These are phyloP conservation scores for Herpotrichia juniperi DNA, from an alignment of 2,329 filamentous ascomycete species.

Conservation along the genomic window DNA sequence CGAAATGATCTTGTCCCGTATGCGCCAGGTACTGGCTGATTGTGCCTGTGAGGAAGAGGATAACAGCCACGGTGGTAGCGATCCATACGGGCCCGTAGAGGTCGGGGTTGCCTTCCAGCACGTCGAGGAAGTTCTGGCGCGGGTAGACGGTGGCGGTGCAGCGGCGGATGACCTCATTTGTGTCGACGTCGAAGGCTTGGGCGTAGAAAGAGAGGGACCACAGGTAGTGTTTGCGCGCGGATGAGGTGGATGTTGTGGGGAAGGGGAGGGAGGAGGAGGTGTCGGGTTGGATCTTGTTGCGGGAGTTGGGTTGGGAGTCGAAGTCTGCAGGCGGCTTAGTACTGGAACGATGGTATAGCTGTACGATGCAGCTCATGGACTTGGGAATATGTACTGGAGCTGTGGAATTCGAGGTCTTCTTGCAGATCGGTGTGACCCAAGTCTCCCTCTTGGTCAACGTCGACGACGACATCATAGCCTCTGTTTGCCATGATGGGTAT, in stretches of 20 bases:
- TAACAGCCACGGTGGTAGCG: slow-evolving; percentile 94
- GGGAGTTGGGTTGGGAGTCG: slow-evolving; percentile 62
- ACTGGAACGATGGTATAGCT: background rate
- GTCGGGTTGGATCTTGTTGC: slow-evolving; percentile 55
- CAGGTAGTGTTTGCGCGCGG: slow-evolving; percentile 75
- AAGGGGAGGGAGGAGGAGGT: slow-evolving; percentile 45
- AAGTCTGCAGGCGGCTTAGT: slow-evolving; percentile 65
- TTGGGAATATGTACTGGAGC: slow-evolving; percentile 71
- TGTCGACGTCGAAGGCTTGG: slow-evolving; percentile 99
- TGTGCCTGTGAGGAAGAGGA: slow-evolving; percentile 92
- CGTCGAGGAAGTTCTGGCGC: slow-evolving; percentile 92
- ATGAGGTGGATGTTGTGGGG: slow-evolving; percentile 31
- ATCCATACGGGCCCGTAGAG: slow-evolving; percentile 99
- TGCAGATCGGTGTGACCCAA: slow-evolving; percentile 97
- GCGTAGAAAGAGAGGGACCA: slow-evolving; percentile 95
- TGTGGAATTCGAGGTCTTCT: slow-evolving; percentile 99
- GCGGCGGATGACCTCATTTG: slow-evolving; percentile 81
- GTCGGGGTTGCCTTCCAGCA: slow-evolving; percentile 95
- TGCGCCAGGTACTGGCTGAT: slow-evolving; percentile 87
- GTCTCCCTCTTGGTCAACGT: slow-evolving; percentile 97
- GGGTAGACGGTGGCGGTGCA: slow-evolving; percentile 91
- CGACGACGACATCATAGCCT: slow-evolving; percentile 97
- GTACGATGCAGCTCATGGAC: background rate
- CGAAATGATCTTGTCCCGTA: slow-evolving; percentile 72
- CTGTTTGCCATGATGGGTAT: slow-evolving; percentile 70